These are phyloP conservation scores for Suhomyces guaymorum DNA, from an alignment of 1,139 yeast species.

Conservation along the genomic window DNA sequence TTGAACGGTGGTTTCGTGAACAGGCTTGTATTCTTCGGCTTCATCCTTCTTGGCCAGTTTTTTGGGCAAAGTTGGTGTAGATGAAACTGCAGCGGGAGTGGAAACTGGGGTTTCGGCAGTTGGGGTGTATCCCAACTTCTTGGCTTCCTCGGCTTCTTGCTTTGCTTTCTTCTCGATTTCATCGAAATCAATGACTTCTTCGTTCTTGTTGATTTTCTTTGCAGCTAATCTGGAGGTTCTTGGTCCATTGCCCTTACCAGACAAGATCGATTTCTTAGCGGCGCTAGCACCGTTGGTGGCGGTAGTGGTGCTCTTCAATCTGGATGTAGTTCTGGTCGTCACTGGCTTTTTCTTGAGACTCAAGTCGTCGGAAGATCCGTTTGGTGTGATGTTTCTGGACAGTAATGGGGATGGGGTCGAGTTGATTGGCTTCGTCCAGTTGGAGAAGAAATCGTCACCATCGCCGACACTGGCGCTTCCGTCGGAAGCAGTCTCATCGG, in stretches of 20 bases:
- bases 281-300: conserved; percentile 23
- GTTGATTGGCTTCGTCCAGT: conserved; percentile 78
- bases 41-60: conserved; percentile 9
- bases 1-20: conserved; percentile 64
- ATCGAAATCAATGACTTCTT: conserved; percentile 84
- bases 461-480: conserved; percentile 44
- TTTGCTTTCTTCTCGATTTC: conserved; percentile 87
- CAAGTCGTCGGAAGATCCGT: conserved; percentile 42
- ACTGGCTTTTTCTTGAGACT: conserved; percentile 23
- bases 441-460: conserved; percentile 89
- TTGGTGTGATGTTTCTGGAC: conserved; percentile 52
- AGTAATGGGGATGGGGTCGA: conserved; percentile 57
- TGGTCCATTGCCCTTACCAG: conserved; percentile 47
- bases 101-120: conserved; percentile 18
- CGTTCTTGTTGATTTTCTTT: conserved; percentile 47
- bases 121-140: conserved; percentile 72
- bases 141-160: conserved; percentile 75
- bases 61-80: conserved; percentile 12
- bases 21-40: conserved; percentile 18
- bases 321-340: conserved; percentile 28
- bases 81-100: conserved; percentile 6
- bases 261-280: conserved; percentile 42
- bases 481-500: conserved; percentile 37
- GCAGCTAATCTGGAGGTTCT: conserved; percentile 59
- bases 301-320: conserved; percentile 23